Evolutionary conservation across 768 basidiomycete genomes (phyloP), one percentile per base, ranked within the genome.

Genomic region (Pisolithus microcarpus): DNA sequence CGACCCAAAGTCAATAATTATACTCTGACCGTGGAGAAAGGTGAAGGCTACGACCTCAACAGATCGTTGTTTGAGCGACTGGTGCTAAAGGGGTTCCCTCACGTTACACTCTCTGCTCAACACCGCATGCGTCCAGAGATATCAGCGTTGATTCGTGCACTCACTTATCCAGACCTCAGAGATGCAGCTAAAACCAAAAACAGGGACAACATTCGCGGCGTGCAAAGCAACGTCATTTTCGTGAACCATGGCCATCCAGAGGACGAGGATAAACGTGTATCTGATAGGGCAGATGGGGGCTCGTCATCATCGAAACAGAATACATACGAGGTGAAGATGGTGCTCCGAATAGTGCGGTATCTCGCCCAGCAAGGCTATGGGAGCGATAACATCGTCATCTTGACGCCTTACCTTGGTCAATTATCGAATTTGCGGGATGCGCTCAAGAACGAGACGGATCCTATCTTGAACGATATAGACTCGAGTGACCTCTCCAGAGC

Each of bases 81-180:
- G 1, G 79, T 85, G 18, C 61, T 78, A 9, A 74, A 74, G 52
- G 77, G 75, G 0, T 87, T 80, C 57, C 85, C 85, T 0, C 84
- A 87, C 59, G 56, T 65, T 43, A 79, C 74, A 0, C 75, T 87
- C 16, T 61, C 56, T 0, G 59, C 73, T 40, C 85, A 87, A 53
- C 85, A 86, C 58, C 78, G 85, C 11, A 87, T 87, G 85, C 74
- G 85, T 7, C 85, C 85, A 0, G 83, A 86, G 54, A 86, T 87
- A 10, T 83, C 85, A 6, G 57, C 72, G 0, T 67, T 85, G 21
- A 74, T 87, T 31, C 76, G 85, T 13, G 58, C 68, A 7, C 70
- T 87, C 15, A 86, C 84, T 0, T 87, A 87, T 56, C 81, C 81
- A 0, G 79, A 79, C 15, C 76, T 87, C 10, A 57, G 67, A 1